Percentiles rank a stretch among this genome's conserved stretches.
Evolutionary conservation across 176 grass and related monocot species (phyloP).

Genomic region (Miscanthus lutarioriparius): DNA sequence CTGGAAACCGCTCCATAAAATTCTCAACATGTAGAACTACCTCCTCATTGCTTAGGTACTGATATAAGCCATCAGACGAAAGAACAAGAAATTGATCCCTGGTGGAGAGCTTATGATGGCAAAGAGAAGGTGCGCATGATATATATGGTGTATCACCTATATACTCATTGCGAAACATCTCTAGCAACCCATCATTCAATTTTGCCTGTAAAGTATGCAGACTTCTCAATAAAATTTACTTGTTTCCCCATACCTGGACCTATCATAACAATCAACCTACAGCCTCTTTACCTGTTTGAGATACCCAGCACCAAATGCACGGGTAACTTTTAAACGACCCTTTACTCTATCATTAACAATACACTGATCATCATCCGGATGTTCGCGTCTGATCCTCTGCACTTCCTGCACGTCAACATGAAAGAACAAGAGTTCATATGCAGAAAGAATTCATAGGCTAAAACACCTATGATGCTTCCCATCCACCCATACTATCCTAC

Average conservation of each 20-base stretch:
- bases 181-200: conserved; percentile 74
- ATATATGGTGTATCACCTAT: conserved; percentile 74
- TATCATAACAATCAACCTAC: neutral
- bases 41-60: conserved; percentile 91
- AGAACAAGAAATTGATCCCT: conserved; percentile 85
- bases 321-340: conserved; percentile 83
- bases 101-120: conserved; percentile 66
- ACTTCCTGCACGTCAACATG: conserved; percentile 64
- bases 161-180: conserved; percentile 88
- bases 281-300: conserved; percentile 81
- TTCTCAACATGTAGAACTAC: conserved; percentile 88
- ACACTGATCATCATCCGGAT: conserved; percentile 82
- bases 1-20: conserved; percentile 90
- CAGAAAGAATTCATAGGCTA: neutral
- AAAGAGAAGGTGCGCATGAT: conserved; percentile 77
- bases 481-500: neutral
- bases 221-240: conserved; percentile 20
- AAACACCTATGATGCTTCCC: neutral
- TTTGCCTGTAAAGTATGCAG: conserved; percentile 54
- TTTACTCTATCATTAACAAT: conserved; percentile 95
- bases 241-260: neutral
- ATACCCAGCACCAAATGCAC: conserved; percentile 90
- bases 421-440: conserved; percentile 4
- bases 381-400: conserved; percentile 72
- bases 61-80: conserved; percentile 94